Evolutionary conservation across 108 stramenopile genomes (phyloP).

Genomic region (Fistulifera pelliculosa): DNA sequence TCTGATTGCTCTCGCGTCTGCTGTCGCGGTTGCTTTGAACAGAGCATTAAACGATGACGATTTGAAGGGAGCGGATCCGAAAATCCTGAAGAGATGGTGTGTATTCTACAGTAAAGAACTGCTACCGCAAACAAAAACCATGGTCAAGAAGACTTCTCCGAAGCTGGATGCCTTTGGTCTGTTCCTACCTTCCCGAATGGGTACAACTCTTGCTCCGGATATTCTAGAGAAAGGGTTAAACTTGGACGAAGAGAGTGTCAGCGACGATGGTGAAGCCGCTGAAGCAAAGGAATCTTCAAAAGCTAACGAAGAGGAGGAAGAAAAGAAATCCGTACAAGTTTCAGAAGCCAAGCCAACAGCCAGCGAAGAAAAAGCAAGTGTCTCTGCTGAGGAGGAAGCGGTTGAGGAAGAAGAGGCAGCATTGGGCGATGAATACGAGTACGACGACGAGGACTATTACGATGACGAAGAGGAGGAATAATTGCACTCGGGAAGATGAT

Average conservation of each 20-base stretch:
- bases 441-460: constrained; percentile 19
- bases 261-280: not conserved
- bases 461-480: constrained; percentile 11
- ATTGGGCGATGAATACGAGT: constrained; percentile 13
- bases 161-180: constrained; percentile 79
- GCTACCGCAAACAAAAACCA: constrained; percentile 65
- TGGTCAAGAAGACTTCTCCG: constrained; percentile 74
- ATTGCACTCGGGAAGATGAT: no score
- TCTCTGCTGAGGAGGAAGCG: constrained; percentile 8
- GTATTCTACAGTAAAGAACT: constrained; percentile 77
- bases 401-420: constrained; percentile 13
- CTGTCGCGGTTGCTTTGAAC: constrained; percentile 66
- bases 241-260: constrained; percentile 23
- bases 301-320: constrained; percentile 8
- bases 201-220: constrained; percentile 59
- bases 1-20: constrained; percentile 67
- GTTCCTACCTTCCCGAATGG: constrained; percentile 79
- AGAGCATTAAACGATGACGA: constrained; percentile 50
- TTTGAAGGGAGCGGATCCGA: constrained; percentile 40
- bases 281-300: not conserved
- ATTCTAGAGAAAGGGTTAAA: constrained; percentile 70
- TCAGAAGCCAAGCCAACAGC: constrained; percentile 7
- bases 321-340: constrained; percentile 8
- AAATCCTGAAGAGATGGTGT: constrained; percentile 69
- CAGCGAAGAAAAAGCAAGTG: constrained; percentile 6